A percentile compares a stretch with the other conserved stretches of the same genome.
These are phyloP conservation scores for Penicillium arizonense DNA, from an alignment of 495 filamentous ascomycete genomes.

Conservation along the genomic window DNA sequence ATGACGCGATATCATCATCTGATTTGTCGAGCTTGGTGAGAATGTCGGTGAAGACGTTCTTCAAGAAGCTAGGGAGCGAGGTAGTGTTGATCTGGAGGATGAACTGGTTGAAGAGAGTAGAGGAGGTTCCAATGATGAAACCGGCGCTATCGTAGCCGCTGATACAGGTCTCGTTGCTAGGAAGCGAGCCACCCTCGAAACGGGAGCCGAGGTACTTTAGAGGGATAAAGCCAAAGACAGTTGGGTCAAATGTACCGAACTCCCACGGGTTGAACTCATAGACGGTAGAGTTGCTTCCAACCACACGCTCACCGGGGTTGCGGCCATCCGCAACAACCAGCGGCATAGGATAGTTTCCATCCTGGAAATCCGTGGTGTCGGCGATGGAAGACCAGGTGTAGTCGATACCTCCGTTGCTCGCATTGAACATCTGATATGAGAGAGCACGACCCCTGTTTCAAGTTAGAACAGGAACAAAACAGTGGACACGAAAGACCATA, in stretches of 20 bases:
- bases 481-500: constrained; percentile 11
- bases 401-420: constrained; percentile 67
- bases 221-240: constrained; percentile 74
- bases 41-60: constrained; percentile 52
- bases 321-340: constrained; percentile 77
- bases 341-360: constrained; percentile 78
- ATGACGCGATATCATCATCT: constrained; percentile 79
- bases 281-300: constrained; percentile 77
- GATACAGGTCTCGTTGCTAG: constrained; percentile 61
- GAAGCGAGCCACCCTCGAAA: constrained; percentile 65
- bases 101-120: constrained; percentile 81
- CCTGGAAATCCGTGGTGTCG: constrained; percentile 59
- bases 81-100: constrained; percentile 57
- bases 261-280: constrained; percentile 89
- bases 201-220: constrained; percentile 75
- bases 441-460: constrained; percentile 60
- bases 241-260: constrained; percentile 81
- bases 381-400: constrained; percentile 92
- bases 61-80: constrained; percentile 51
- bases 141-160: constrained; percentile 82
- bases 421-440: constrained; percentile 81
- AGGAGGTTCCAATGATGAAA: constrained; percentile 89
- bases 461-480: constrained; percentile 19
- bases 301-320: constrained; percentile 58
- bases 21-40: constrained; percentile 51